These are phyloP conservation scores for Sporothrix schenckii DNA, from an alignment of 2,329 filamentous ascomycete genomes.

Conservation along the genomic window DNA sequence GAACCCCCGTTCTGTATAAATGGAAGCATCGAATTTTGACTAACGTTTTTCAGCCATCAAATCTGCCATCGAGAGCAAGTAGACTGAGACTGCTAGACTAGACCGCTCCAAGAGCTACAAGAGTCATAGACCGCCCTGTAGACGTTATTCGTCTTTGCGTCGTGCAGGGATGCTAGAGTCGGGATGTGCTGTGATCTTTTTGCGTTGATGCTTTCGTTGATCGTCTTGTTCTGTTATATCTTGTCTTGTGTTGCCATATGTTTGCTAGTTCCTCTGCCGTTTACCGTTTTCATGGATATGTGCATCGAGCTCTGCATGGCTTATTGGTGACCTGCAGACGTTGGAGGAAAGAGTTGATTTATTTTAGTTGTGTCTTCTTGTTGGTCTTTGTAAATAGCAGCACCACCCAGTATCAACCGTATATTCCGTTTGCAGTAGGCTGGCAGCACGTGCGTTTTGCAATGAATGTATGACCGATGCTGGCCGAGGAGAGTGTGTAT, in stretches of 20 bases:
- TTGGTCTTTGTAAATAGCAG: neutral
- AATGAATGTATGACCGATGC: too few species aligned
- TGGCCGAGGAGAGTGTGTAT: too few species aligned
- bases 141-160: neutral
- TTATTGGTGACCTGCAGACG: conserved; percentile 3
- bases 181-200: neutral
- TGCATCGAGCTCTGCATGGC: neutral
- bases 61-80: conserved; percentile 40
- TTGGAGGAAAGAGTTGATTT: neutral
- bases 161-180: conserved; percentile 13
- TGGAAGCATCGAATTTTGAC: neutral
- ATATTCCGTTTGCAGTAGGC: neutral
- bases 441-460: neutral
- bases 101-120: conserved; percentile 1
- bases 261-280: neutral
- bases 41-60: conserved; percentile 39
- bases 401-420: neutral
- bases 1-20: conserved; percentile 18
- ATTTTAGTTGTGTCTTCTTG: neutral
- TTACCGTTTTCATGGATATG: neutral
- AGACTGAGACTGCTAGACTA: conserved; percentile 1
- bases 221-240: conserved; percentile 1
- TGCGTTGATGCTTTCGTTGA: neutral
- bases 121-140: conserved; percentile 8
- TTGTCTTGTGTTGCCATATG: neutral